phyloP scores from a whole-genome alignment of 805 yeast species.

The Saccharomycopsis vini region DNA sequence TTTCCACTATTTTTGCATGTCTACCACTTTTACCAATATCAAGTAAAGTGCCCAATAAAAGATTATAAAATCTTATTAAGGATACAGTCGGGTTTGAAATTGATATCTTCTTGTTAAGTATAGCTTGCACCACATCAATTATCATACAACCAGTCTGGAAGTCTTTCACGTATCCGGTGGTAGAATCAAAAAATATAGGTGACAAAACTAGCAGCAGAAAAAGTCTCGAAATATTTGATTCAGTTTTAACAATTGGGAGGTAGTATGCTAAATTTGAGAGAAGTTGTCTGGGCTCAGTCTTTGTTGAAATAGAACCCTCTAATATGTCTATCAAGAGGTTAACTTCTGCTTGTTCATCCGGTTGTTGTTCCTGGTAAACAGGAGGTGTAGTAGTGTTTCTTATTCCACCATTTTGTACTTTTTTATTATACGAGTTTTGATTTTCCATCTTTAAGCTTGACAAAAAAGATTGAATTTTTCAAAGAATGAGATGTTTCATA shows the following conservation, averaged over 20 bases:
- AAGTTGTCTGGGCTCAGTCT: neutral
- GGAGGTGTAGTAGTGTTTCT: no score
- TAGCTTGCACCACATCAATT: conserved; percentile 5
- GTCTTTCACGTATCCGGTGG: neutral
- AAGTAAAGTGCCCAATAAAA: neutral
- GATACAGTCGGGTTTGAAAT: conserved; percentile 15
- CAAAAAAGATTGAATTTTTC: no score
- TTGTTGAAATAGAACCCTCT: no score
- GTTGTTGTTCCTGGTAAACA: no score
- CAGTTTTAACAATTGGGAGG: conserved; percentile 10
- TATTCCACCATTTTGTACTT: no score
- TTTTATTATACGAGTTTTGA: no score
- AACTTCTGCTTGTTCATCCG: no score
- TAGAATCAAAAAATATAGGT: neutral
- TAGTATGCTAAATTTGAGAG: conserved; percentile 14
- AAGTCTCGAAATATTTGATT: neutral
- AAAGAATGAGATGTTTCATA: no score
- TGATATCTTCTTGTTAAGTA: conserved; percentile 11
- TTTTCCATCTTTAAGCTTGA: no score
- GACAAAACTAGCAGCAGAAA: conserved; percentile 4
- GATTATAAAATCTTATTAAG: conserved; percentile 12
- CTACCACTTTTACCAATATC: neutral
- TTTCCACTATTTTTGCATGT: neutral
- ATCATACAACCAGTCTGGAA: conserved; percentile 8
- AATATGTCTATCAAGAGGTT: no score